phyloP scores from a whole-genome alignment of 108 stramenopile species.

The Fistulifera pelliculosa region DNA sequence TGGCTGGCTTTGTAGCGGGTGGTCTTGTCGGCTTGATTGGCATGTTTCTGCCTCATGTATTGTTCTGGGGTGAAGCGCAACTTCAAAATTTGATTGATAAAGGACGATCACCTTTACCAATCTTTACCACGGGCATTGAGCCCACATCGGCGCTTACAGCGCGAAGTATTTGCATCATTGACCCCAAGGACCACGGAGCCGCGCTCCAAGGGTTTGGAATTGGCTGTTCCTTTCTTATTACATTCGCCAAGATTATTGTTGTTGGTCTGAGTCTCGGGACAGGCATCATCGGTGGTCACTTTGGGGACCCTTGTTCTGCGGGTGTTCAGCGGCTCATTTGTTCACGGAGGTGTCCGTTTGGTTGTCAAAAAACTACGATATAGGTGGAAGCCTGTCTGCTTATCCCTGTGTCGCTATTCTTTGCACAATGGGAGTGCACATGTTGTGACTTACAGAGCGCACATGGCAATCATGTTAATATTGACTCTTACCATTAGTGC shows the following conservation, averaged over 20 bases:
- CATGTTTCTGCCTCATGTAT: conserved; percentile 36
- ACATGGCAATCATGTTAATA: conserved; percentile 50
- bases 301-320: conserved; percentile 53
- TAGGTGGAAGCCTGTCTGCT: conserved; percentile 20
- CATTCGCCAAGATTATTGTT: conserved; percentile 34
- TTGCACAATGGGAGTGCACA: conserved; percentile 53
- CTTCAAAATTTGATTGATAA: conserved; percentile 57
- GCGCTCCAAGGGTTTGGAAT: conserved; percentile 22
- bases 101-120: conserved; percentile 47
- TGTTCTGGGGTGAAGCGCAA: conserved; percentile 66
- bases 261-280: conserved; percentile 46
- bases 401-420: conserved; percentile 48
- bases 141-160: conserved; percentile 30
- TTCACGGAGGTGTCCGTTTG: conserved; percentile 18
- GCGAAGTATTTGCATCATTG: conserved; percentile 36
- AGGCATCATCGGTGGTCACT: conserved; percentile 52
- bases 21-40: conserved; percentile 29
- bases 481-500: conserved; percentile 52
- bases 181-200: conserved; percentile 19
- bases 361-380: conserved; percentile 12
- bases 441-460: conserved; percentile 46
- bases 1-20: conserved; percentile 34
- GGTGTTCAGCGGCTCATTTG: conserved; percentile 39
- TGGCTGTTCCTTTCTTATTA: conserved; percentile 27
- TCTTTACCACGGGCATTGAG: conserved; percentile 39